These are phyloP conservation scores for Ustilago esculenta DNA, from an alignment of 1,284 basidiomycete species.

Conservation along the genomic window DNA sequence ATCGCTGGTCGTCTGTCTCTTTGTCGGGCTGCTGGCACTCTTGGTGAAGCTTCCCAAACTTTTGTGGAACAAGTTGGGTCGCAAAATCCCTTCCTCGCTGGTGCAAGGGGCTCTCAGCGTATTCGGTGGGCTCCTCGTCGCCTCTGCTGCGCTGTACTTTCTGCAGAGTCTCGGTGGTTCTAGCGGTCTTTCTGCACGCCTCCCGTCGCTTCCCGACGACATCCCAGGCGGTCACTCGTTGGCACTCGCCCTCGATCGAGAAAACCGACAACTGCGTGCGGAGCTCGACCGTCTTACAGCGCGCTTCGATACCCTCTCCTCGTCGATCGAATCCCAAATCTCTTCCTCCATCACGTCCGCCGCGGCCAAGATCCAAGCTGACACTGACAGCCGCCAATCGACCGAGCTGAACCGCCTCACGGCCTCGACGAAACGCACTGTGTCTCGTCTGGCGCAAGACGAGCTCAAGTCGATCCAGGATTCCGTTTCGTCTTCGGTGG, in stretches of 20 bases:
- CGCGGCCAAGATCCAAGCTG: constrained; percentile 26
- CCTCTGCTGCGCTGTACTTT: not conserved
- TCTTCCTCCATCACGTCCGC: constrained; percentile 17
- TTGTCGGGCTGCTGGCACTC: not conserved
- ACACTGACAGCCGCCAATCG: constrained; percentile 23
- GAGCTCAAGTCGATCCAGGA: constrained; percentile 39
- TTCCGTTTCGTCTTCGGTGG: constrained; percentile 27
- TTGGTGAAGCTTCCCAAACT: constrained; percentile 1
- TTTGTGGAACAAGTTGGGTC: not conserved
- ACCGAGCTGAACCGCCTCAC: constrained; percentile 25
- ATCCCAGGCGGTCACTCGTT: constrained; percentile 8
- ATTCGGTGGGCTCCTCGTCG: too few species aligned
- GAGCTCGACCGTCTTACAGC: constrained; percentile 23
- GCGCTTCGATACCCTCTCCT: constrained; percentile 24
- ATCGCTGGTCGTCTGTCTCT: not conserved
- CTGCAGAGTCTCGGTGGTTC: not conserved
- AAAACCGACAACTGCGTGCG: constrained; percentile 28
- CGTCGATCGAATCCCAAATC: constrained; percentile 33
- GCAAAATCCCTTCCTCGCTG: too few species aligned
- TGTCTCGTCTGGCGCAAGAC: constrained; percentile 40
- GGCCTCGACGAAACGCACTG: constrained; percentile 26
- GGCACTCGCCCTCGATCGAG: constrained; percentile 19
- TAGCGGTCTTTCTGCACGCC: not conserved
- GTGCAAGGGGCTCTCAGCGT: too few species aligned
- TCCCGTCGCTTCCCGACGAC: constrained; percentile 5